Base-by-base conservation (phyloP, 495 filamentous ascomycete species). In the Corynascus novoguineensis region DNA sequence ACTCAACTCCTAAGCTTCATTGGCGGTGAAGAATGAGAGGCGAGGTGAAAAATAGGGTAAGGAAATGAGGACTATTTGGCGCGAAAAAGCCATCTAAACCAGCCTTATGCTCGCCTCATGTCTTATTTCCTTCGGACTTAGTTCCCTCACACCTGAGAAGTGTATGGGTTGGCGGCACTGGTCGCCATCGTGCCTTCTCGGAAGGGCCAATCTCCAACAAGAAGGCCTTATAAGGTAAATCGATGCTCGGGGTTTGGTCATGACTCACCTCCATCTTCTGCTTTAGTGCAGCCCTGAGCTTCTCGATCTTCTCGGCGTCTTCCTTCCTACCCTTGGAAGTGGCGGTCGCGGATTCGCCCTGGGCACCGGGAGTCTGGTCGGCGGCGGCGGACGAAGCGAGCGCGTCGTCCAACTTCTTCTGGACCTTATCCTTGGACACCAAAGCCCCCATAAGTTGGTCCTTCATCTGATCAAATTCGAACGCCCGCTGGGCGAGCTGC, bases 401-500 rank as follows among this genome's bases (percentile, higher is more conserved):
- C 9, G 63, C 60, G 19, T 72, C 70, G 47, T 79, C 76, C 54
- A 80, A 70, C 37, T 80, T 73, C 56, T 79, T 76, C 38, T 73
- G 72, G 25, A 81, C 71, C 58, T 76, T 78, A 57, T 81, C 78
- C 64, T 81, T 81, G 45, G 74, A 72, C 27, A 82, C 65, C n/a
- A 80, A 67, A 11, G 73, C 71, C 14, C 71, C 71, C 61, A 81
- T 66, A 24, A 81, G 73, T 62, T 81, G 77, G 37, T 71, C 71
- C 68, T 75, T 77, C 64, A 79, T 75, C 40, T 69, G 66, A 32
- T 83, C 77, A 25, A 69, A 67, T 57, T 81, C 76, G 32, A 73
- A 72, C 54, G 57, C 64, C 38, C 75, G 61, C 41, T 65, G 53
- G 27, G 67, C 67, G 57, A 73, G 63, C 62, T 75, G 73, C 50